Conservation (phyloP, 441 rosid species). For the Corymbia citriodora region DNA sequence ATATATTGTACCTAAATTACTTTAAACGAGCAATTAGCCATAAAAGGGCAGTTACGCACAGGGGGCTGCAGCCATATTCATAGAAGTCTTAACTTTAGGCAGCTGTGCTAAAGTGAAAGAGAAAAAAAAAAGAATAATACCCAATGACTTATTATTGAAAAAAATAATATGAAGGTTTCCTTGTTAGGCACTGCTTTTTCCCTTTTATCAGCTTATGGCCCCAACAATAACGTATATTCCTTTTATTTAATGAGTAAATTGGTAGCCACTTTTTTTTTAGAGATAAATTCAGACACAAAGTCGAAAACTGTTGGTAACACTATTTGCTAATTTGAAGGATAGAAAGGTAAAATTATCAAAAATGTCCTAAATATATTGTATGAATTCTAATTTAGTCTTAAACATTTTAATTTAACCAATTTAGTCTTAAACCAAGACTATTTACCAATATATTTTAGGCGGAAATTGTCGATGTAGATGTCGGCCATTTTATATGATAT, state of each 20-base stretch:
- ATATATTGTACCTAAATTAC: not conserved
- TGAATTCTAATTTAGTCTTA: too few species aligned
- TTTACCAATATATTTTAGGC: too few species aligned
- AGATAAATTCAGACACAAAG: not conserved
- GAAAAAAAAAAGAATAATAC: not conserved
- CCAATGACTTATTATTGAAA: not conserved
- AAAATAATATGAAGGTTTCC: not conserved
- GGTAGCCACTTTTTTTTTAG: not conserved
- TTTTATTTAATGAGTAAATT: not conserved
- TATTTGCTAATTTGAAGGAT: not conserved
- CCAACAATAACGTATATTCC: not conserved
- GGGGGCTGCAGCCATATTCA: not conserved
- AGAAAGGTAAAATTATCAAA: not conserved
- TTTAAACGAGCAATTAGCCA: not conserved
- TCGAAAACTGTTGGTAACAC: not conserved
- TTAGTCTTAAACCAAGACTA: too few species aligned
- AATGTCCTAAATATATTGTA: fast-evolving
- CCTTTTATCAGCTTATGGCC: not conserved
- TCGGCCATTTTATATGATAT: too few species aligned
- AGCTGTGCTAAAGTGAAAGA: too few species aligned
- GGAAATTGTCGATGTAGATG: too few species aligned
- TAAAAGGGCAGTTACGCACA: not conserved
- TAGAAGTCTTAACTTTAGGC: too few species aligned
- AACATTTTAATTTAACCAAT: too few species aligned
- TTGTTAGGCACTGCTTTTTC: not conserved